Conservation (phyloP, 1,284 basidiomycete species). For the Naganishia cerealis region DNA sequence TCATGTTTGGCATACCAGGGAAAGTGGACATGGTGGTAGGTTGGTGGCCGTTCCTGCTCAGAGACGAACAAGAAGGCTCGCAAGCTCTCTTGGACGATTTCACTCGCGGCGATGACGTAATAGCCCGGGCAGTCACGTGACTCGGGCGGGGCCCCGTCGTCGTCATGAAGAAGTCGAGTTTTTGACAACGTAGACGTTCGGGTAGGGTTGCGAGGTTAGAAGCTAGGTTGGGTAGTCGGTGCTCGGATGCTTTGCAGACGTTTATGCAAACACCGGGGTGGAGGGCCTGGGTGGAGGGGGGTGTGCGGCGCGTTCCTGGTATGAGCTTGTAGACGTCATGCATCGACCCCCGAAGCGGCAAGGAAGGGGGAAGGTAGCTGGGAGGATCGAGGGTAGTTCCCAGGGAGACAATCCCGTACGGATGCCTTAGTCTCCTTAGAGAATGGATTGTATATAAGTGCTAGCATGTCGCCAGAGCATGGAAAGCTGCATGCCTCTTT, state of each 20-base stretch:
- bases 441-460: conserved; percentile 1
- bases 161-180: background rate
- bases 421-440: background rate
- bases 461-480: background rate
- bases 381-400: background rate
- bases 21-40: conserved; percentile 3
- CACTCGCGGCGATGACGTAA: background rate
- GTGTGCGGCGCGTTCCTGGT: background rate
- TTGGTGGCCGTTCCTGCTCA: background rate
- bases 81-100: background rate
- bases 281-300: background rate
- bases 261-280: conserved; percentile 4
- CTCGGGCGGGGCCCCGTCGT: background rate
- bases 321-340: background rate
- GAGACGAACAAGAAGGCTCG: background rate
- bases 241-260: background rate
- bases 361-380: background rate
- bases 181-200: background rate
- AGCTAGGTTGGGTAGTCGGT: background rate
- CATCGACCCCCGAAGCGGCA: background rate
- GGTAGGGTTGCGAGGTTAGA: no score
- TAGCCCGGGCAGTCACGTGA: background rate
- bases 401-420: no score
- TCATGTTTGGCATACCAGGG: conserved; percentile 24
- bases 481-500: conserved; percentile 12